Evolutionary conservation across 2,329 filamentous ascomycete species (phyloP).

Genomic region (Aspergillus cejpii): DNA sequence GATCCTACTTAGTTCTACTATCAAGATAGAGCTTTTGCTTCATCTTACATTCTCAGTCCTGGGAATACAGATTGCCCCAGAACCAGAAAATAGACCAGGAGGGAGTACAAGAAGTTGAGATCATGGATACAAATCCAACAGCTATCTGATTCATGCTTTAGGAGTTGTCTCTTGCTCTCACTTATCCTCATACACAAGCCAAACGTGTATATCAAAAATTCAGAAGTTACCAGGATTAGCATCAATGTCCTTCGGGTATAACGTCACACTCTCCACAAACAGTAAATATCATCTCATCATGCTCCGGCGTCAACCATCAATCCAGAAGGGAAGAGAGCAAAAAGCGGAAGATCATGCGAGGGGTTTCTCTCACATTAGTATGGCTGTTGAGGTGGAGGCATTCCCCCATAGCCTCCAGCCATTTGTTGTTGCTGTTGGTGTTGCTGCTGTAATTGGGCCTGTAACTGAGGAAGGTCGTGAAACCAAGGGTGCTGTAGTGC

Average conservation of each 20-base stretch:
- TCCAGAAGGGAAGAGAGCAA: neutral
- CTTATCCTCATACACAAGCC: neutral
- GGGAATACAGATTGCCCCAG: too few relatives aligned
- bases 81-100: too few relatives aligned
- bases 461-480: conserved; percentile 54
- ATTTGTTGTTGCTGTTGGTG: conserved; percentile 34
- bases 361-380: conserved; percentile 21
- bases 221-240: neutral
- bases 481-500: conserved; percentile 93
- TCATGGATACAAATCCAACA: neutral
- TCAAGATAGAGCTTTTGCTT: too few relatives aligned
- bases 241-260: conserved; percentile 19
- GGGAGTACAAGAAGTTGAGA: neutral
- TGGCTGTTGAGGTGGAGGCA: conserved; percentile 33
- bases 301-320: conserved; percentile 7
- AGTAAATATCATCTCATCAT: conserved; percentile 26
- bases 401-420: conserved; percentile 35
- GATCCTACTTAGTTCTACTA: too few relatives aligned
- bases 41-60: too few relatives aligned
- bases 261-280: conserved; percentile 28
- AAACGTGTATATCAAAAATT: neutral
- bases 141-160: neutral
- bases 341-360: neutral
- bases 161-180: neutral
- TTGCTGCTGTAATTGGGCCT: conserved; percentile 44